Evolutionary conservation across 352 stramenopile species (phyloP).

Genomic region (Aphanomyces stellatus): DNA sequence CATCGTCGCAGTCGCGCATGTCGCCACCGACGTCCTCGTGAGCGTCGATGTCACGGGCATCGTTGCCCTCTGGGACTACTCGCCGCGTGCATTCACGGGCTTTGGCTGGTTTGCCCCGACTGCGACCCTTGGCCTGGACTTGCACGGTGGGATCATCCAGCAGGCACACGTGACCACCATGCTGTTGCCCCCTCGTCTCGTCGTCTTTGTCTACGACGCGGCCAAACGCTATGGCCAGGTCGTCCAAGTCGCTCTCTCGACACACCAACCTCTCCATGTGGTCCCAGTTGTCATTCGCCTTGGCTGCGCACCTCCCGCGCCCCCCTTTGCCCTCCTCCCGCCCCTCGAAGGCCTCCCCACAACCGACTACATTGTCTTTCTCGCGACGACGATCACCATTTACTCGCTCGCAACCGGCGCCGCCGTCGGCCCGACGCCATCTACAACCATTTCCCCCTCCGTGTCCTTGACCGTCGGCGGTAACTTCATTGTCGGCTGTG

Average conservation of each 20-base stretch:
- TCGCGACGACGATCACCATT: neutral
- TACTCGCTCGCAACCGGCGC: neutral
- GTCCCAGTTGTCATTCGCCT: neutral
- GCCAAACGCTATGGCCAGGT: neutral
- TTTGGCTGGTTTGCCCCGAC: constrained; percentile 1
- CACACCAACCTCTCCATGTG: neutral
- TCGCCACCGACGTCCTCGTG: neutral
- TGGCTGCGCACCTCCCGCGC: neutral
- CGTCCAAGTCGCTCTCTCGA: neutral
- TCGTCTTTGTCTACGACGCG: neutral
- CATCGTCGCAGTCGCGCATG: neutral
- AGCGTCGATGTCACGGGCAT: neutral
- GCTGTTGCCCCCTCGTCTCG: too few species aligned
- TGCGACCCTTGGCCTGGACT: neutral
- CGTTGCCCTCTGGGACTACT: neutral
- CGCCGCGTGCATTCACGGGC: neutral
- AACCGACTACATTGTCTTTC: neutral
- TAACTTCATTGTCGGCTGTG: neutral
- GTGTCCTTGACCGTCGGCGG: neutral
- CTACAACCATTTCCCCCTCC: neutral
- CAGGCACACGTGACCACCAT: too few species aligned
- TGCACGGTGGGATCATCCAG: neutral
- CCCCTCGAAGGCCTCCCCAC: neutral
- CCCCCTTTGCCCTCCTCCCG: neutral
- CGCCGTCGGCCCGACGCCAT: neutral